phyloP scores from a whole-genome alignment of 495 filamentous ascomycete genomes.

The Hypoxylon trugodes region DNA sequence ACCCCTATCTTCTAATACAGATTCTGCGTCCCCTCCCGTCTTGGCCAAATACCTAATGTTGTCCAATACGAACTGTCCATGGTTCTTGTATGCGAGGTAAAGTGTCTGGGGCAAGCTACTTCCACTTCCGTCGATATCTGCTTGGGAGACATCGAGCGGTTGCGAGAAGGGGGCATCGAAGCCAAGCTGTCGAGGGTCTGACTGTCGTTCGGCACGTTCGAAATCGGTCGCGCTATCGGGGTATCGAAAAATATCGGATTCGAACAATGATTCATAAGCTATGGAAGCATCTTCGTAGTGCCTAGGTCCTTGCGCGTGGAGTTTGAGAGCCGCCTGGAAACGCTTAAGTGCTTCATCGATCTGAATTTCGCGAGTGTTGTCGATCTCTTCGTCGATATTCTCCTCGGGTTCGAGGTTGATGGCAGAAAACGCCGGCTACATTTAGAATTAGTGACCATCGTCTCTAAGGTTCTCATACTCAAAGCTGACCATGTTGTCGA shows the following conservation, averaged over 20 bases:
- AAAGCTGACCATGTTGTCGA: slow-evolving; percentile 35
- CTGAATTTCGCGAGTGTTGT: slow-evolving; percentile 93
- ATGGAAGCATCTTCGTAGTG: slow-evolving; percentile 79
- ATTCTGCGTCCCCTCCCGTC: slow-evolving; percentile 40
- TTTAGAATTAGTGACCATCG: background rate
- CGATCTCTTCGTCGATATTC: slow-evolving; percentile 86
- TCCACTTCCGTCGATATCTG: slow-evolving; percentile 71
- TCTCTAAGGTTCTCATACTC: background rate
- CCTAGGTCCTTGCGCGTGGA: slow-evolving; percentile 84
- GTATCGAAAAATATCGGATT: slow-evolving; percentile 93
- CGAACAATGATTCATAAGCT: slow-evolving; percentile 85
- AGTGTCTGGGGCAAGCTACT: slow-evolving; percentile 87
- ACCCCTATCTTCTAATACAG: slow-evolving; percentile 50
- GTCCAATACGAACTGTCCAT: slow-evolving; percentile 89
- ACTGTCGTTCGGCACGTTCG: slow-evolving; percentile 69
- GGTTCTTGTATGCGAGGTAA: slow-evolving; percentile 93
- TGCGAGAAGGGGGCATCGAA: slow-evolving; percentile 50
- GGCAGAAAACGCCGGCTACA: slow-evolving; percentile 73
- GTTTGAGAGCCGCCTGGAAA: slow-evolving; percentile 90
- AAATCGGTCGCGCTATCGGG: slow-evolving; percentile 84
- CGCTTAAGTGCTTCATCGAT: slow-evolving; percentile 97
- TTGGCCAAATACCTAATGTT: slow-evolving; percentile 62
- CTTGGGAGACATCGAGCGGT: slow-evolving; percentile 52
- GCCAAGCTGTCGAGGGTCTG: slow-evolving; percentile 51
- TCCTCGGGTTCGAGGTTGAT: slow-evolving; percentile 94